These are phyloP conservation scores for Solanum chiquidenum DNA, from an alignment of 257 asterid genomes.

Conservation along the genomic window DNA sequence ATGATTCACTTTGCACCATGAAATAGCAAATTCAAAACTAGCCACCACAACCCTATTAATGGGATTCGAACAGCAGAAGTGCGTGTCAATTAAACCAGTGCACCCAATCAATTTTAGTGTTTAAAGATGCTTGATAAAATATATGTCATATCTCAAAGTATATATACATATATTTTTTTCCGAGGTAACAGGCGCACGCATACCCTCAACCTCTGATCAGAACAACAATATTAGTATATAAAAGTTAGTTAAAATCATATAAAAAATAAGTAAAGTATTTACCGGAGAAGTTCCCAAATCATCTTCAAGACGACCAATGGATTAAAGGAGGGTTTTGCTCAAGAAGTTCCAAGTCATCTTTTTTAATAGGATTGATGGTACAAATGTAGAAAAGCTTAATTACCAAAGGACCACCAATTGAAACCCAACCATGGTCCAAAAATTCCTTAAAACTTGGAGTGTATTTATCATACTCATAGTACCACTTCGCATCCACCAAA, in stretches of 20 bases:
- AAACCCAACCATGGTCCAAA: conserved; percentile 18
- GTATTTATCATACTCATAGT: conserved; percentile 10
- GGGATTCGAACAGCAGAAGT: too few species aligned
- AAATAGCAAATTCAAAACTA: too few species aligned
- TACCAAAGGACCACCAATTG: conserved; percentile 23
- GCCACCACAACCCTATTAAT: too few species aligned
- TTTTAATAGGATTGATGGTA: conserved; percentile 15
- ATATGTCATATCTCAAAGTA: too few species aligned
- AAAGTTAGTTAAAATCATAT: not conserved
- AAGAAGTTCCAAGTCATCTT: not conserved
- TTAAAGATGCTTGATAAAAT: too few species aligned
- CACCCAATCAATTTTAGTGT: too few species aligned
- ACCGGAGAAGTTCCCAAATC: conserved; percentile 41
- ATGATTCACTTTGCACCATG: too few species aligned
- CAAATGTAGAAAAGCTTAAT: conserved; percentile 21
- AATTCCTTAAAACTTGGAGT: conserved; percentile 33
- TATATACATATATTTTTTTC: too few species aligned
- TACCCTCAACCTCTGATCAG: too few species aligned
- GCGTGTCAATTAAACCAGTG: too few species aligned
- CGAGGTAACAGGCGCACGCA: too few species aligned
- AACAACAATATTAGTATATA: too few species aligned
- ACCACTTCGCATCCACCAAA: conserved; percentile 40
- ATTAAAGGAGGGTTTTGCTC: not conserved
- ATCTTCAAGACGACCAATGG: not conserved
- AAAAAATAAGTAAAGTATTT: not conserved